These are phyloP conservation scores for Exophiala sp. DNA, from an alignment of 2,329 filamentous ascomycete species.

Conservation along the genomic window DNA sequence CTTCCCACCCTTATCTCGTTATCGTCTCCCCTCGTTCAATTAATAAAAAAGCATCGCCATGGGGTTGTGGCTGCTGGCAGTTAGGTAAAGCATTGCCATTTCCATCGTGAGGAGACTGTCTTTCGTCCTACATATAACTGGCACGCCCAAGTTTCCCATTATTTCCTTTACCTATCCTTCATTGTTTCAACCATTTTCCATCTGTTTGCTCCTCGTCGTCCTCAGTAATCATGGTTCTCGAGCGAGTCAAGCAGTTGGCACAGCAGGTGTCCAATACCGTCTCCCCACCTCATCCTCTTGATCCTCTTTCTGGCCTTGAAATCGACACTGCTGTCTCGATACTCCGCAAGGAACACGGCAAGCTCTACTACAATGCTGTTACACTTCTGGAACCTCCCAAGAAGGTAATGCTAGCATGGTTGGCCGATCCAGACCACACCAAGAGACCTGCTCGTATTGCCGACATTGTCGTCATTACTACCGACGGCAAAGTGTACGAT, in stretches of 20 bases:
- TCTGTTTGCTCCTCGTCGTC: not conserved
- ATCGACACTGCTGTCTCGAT: constrained; percentile 68
- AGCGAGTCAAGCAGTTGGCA: constrained; percentile 62
- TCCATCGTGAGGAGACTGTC: constrained; percentile 10
- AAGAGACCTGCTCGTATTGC: constrained; percentile 68
- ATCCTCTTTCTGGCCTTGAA: constrained; percentile 69
- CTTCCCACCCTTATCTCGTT: constrained; percentile 15
- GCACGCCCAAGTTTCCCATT: not conserved
- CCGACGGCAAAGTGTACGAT: constrained; percentile 76
- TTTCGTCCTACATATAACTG: constrained; percentile 6
- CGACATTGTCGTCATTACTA: constrained; percentile 77
- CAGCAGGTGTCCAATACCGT: constrained; percentile 57
- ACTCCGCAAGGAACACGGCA: constrained; percentile 65
- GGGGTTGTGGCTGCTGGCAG: not conserved
- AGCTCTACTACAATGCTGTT: constrained; percentile 81
- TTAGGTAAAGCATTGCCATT: constrained; percentile 5
- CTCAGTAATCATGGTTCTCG: constrained; percentile 52
- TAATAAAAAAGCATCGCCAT: constrained; percentile 2
- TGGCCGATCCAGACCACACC: constrained; percentile 60
- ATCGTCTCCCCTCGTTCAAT: constrained; percentile 6
- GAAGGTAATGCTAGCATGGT: constrained; percentile 75
- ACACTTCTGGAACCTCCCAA: constrained; percentile 83
- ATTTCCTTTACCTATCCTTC: not conserved
- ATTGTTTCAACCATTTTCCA: not conserved
- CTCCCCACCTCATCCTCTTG: constrained; percentile 65